Percentiles rank a stretch among this genome's conserved stretches.
Evolutionary conservation across 257 asterid genomes (phyloP).

Genomic region (Plantago ovata): DNA sequence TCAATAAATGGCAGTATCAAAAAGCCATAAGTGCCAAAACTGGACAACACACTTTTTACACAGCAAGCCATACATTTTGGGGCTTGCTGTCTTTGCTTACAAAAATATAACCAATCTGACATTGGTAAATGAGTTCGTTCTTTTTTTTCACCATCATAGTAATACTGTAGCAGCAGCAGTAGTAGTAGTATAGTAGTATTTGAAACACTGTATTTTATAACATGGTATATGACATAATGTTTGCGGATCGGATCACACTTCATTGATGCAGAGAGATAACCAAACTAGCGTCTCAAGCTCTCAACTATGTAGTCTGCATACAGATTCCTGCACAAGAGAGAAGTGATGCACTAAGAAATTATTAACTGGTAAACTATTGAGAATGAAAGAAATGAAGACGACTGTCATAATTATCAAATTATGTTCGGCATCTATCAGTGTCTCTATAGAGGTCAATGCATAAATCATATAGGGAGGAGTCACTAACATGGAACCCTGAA

Average conservation of each 20-base stretch:
- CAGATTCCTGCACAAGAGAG: slow-evolving; percentile 6
- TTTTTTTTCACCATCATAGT: slow-evolving; percentile 30
- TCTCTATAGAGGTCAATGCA: background rate
- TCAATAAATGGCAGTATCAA: background rate
- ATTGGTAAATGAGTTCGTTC: background rate
- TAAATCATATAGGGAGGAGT: background rate
- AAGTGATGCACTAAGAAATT: background rate
- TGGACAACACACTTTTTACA: slow-evolving; percentile 19
- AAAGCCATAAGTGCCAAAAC: slow-evolving; percentile 6
- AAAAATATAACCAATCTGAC: slow-evolving; percentile 15
- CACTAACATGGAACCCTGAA: slow-evolving; percentile 80
- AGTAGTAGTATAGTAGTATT: no score
- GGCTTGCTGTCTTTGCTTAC: slow-evolving; percentile 4
- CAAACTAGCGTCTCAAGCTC: slow-evolving; percentile 68
- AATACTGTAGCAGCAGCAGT: slow-evolving; percentile 8
- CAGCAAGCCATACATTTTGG: slow-evolving; percentile 8
- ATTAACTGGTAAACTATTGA: background rate
- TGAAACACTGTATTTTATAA: background rate
- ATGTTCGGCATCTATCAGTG: background rate
- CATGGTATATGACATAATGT: slow-evolving; percentile 13
- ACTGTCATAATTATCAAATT: background rate
- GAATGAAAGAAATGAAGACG: background rate
- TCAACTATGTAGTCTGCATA: slow-evolving; percentile 73
- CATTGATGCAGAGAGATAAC: slow-evolving; percentile 9
- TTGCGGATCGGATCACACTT: slow-evolving; percentile 13